These are phyloP conservation scores for Solanum hybrid DNA, from an alignment of 305 asterid genomes.

Conservation along the genomic window DNA sequence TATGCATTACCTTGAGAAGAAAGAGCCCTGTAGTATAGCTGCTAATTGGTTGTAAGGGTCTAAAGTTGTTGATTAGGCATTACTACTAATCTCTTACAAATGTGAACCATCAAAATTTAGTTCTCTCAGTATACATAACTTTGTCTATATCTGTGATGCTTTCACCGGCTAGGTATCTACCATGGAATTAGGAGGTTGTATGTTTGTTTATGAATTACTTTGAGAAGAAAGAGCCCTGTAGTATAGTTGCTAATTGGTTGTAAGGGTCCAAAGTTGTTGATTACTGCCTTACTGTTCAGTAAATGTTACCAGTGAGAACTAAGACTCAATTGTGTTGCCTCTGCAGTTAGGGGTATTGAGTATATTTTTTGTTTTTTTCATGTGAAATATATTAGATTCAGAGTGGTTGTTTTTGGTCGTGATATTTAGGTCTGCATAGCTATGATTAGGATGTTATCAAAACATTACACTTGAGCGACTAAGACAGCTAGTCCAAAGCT, in stretches of 20 bases:
- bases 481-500: not conserved
- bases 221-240: not conserved
- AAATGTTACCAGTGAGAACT: not conserved
- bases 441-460: not conserved
- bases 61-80: not conserved
- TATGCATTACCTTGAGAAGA: not conserved
- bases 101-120: not conserved
- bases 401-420: not conserved
- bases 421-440: not conserved
- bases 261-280: not conserved
- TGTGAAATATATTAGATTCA: not conserved
- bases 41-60: not conserved
- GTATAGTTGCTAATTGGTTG: not conserved
- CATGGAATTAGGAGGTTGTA: not conserved
- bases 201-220: not conserved
- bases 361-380: not conserved
- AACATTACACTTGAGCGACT: not conserved
- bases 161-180: not conserved
- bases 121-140: not conserved
- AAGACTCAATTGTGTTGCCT: not conserved
- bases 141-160: not conserved
- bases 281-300: not conserved
- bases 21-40: not conserved
- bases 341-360: not conserved
- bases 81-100: slow-evolving; percentile 2